These are phyloP conservation scores for Arthrobotrys entomopaga DNA, from an alignment of 2,329 filamentous ascomycete species.

Conservation along the genomic window DNA sequence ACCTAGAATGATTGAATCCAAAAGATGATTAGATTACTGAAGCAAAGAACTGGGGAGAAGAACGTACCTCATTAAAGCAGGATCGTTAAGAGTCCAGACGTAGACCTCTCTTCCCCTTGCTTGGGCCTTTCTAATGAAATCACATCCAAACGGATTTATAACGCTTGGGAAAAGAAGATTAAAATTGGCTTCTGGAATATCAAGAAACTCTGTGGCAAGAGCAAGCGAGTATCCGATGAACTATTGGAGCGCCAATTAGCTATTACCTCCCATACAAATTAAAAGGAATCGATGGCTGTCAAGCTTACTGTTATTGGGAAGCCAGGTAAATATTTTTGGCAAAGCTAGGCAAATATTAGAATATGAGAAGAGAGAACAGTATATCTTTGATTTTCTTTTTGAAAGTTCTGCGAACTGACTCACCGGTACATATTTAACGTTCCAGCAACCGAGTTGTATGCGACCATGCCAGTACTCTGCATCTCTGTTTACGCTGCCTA, in stretches of 20 bases:
- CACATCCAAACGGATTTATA: slow-evolving; percentile 73
- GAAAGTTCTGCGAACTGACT: slow-evolving; percentile 37
- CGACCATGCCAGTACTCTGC: slow-evolving; percentile 74
- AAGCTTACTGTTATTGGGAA: slow-evolving; percentile 57
- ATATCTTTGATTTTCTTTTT: no score
- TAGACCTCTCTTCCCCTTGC: slow-evolving; percentile 71
- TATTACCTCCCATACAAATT: no score
- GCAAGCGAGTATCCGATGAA: slow-evolving; percentile 63
- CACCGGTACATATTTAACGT: slow-evolving; percentile 64
- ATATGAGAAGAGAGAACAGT: no score
- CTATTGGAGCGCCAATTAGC: slow-evolving; percentile 22
- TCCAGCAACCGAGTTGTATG: slow-evolving; percentile 85
- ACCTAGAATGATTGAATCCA: slow-evolving; percentile 3
- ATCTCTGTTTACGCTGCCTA: slow-evolving; percentile 66
- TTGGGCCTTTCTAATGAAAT: slow-evolving; percentile 73
- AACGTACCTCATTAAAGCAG: slow-evolving; percentile 82
- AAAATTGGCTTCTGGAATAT: slow-evolving; percentile 75
- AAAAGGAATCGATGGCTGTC: neutral
- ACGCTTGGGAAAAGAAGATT: slow-evolving; percentile 78
- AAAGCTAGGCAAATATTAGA: slow-evolving; percentile 44
- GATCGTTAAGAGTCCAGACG: slow-evolving; percentile 88
- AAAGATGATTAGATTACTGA: neutral
- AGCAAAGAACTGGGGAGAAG: neutral
- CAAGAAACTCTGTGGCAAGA: slow-evolving; percentile 78
- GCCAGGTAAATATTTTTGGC: slow-evolving; percentile 57